These are phyloP conservation scores for Diospyros kaki DNA, from an alignment of 148 eudicot genomes.

Conservation along the genomic window DNA sequence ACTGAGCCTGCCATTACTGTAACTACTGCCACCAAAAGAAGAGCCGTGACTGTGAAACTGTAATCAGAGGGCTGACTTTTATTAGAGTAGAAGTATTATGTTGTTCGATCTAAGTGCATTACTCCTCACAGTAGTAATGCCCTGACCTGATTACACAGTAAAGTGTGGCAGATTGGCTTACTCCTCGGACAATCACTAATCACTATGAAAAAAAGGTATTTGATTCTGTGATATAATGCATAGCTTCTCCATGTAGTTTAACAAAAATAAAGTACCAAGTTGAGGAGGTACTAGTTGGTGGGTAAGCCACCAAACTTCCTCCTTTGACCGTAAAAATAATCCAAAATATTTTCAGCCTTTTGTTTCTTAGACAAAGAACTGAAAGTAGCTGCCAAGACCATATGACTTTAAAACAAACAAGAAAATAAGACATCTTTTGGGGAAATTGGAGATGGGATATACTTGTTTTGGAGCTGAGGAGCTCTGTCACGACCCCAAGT, in stretches of 20 bases:
- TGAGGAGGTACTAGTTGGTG: slow-evolving; percentile 3
- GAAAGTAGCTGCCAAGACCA: no score
- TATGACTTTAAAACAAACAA: no score
- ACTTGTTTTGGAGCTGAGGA: no score
- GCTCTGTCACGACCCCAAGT: no score
- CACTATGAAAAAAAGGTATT: background rate
- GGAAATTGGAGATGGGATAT: no score
- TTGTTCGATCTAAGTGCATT: background rate
- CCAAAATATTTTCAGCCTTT: background rate
- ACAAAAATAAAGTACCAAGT: background rate
- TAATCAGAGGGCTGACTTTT: background rate
- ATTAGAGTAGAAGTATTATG: background rate
- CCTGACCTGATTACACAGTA: no score
- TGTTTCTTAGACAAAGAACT: background rate
- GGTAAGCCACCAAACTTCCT: slow-evolving; percentile 19
- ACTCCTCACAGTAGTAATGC: background rate
- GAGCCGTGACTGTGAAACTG: background rate
- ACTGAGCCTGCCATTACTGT: background rate
- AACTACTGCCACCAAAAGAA: background rate
- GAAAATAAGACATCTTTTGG: no score
- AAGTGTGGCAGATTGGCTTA: no score
- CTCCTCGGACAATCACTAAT: no score
- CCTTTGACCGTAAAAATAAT: background rate
- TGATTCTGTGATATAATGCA: background rate
- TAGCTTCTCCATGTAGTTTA: background rate